Conservation (phyloP, 78 protist genomes). For the Cavenderia fasciculata region DNA sequence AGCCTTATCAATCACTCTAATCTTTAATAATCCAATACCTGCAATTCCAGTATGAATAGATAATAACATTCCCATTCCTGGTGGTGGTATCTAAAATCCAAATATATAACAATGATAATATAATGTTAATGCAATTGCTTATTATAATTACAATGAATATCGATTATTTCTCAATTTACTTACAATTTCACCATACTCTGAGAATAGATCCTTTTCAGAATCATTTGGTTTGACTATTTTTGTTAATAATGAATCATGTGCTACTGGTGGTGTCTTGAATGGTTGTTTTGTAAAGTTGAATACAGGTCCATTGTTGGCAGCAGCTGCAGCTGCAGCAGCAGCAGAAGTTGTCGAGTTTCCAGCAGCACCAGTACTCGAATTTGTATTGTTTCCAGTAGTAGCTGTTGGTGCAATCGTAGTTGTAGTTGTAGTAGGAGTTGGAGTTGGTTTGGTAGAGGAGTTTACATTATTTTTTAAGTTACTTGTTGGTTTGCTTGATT, state of each 20-base stretch:
- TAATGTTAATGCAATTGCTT: too few species aligned
- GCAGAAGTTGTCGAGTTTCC: neutral
- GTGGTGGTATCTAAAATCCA: conserved; percentile 47
- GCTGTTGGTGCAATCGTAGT: neutral
- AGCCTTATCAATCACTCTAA: conserved; percentile 51
- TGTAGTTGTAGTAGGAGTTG: neutral
- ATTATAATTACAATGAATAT: too few species aligned
- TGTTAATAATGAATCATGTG: conserved; percentile 34
- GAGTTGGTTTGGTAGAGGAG: conserved; percentile 1
- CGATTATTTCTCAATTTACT: too few species aligned
- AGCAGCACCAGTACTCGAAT: too few species aligned
- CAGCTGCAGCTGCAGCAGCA: neutral
- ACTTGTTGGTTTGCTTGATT: neutral
- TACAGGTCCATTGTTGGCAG: conserved; percentile 14
- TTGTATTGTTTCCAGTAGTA: neutral
- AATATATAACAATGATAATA: too few species aligned
- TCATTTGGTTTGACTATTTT: conserved; percentile 37
- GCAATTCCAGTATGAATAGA: conserved; percentile 18
- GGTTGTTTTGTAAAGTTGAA: conserved; percentile 62
- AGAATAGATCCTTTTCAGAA: conserved; percentile 6
- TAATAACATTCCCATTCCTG: conserved; percentile 29
- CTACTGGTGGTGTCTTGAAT: neutral
- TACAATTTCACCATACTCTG: conserved; percentile 59
- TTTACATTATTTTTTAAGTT: conserved; percentile 16
- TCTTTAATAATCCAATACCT: conserved; percentile 8